Conservation (phyloP, 306 rosid genomes). For the Quillaja saponaria region DNA sequence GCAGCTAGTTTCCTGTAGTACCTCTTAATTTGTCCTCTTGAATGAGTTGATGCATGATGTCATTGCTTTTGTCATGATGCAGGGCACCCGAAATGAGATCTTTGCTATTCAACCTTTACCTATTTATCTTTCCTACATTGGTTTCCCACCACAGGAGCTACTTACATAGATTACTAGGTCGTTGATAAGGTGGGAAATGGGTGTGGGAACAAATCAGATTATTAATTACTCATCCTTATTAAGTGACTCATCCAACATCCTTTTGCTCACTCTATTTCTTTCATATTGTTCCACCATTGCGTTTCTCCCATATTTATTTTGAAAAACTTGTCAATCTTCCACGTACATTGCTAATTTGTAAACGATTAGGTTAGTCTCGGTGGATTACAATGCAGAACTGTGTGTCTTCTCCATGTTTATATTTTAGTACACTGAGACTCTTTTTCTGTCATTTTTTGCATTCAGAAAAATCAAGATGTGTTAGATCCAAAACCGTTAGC, state of each 20-base stretch:
- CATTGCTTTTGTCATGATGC: slow-evolving; percentile 26
- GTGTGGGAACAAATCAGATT: neutral
- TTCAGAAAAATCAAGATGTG: slow-evolving; percentile 91
- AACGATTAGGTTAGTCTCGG: slow-evolving; percentile 81
- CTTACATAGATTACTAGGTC: slow-evolving; percentile 80
- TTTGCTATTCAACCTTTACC: slow-evolving; percentile 97
- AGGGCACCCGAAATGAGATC: slow-evolving; percentile 98
- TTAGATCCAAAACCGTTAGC: slow-evolving; percentile 73
- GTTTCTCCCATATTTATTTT: slow-evolving; percentile 76
- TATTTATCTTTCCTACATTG: slow-evolving; percentile 97
- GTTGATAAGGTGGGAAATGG: slow-evolving; percentile 78
- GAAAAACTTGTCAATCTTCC: slow-evolving; percentile 97
- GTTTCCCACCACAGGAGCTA: slow-evolving; percentile 98
- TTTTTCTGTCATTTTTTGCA: slow-evolving; percentile 9
- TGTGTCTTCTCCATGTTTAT: neutral
- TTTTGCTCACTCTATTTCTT: slow-evolving; percentile 7
- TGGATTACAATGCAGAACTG: slow-evolving; percentile 8
- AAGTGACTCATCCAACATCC: neutral
- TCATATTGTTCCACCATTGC: slow-evolving; percentile 90
- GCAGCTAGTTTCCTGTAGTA: too few relatives aligned
- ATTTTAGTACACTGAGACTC: neutral
- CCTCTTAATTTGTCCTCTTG: too few relatives aligned
- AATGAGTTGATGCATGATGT: neutral
- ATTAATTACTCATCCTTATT: slow-evolving; percentile 1
- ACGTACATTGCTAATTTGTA: slow-evolving; percentile 94